Evolutionary conservation across 345 rosid genomes (phyloP).

Genomic region (Arabis alpina): DNA sequence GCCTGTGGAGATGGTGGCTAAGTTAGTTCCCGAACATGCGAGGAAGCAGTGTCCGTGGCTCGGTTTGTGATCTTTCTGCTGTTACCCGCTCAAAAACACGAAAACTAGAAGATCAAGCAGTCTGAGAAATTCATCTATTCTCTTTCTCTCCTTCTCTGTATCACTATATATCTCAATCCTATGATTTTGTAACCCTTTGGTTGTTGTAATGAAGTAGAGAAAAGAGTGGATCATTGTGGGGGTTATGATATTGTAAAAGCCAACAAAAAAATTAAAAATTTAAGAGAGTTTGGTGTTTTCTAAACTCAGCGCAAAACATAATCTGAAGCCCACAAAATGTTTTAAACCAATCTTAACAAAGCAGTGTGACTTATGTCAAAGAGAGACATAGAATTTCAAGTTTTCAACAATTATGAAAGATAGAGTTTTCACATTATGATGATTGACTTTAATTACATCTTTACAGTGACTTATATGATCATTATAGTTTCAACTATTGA

Average conservation of each 20-base stretch:
- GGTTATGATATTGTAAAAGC: constrained; percentile 35
- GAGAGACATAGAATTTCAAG: not conserved
- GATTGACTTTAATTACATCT: too few relatives aligned
- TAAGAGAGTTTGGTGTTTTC: constrained; percentile 29
- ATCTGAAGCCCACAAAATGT: not conserved
- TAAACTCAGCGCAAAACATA: constrained; percentile 9
- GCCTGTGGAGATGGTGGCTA: constrained; percentile 46
- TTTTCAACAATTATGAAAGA: not conserved
- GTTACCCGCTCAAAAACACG: constrained; percentile 25
- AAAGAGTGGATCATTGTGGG: constrained; percentile 34
- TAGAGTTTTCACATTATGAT: not conserved
- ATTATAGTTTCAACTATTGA: too few relatives aligned
- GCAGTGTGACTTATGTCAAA: not conserved
- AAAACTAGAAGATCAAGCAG: constrained; percentile 33
- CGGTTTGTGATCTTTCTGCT: constrained; percentile 41
- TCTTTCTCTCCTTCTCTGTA: constrained; percentile 17
- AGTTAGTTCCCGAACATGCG: constrained; percentile 56
- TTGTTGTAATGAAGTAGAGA: constrained; percentile 35
- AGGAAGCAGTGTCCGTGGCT: constrained; percentile 53
- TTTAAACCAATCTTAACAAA: too few relatives aligned
- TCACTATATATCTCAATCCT: constrained; percentile 24
- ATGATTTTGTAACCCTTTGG: constrained; percentile 29
- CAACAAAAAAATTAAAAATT: constrained; percentile 12
- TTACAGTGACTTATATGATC: too few relatives aligned
- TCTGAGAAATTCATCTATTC: constrained; percentile 19